Percentiles rank a stretch among this genome's conserved stretches.
Evolutionary conservation across 1,139 yeast genomes (phyloP).

Genomic region (Magnusiomyces ingens): DNA sequence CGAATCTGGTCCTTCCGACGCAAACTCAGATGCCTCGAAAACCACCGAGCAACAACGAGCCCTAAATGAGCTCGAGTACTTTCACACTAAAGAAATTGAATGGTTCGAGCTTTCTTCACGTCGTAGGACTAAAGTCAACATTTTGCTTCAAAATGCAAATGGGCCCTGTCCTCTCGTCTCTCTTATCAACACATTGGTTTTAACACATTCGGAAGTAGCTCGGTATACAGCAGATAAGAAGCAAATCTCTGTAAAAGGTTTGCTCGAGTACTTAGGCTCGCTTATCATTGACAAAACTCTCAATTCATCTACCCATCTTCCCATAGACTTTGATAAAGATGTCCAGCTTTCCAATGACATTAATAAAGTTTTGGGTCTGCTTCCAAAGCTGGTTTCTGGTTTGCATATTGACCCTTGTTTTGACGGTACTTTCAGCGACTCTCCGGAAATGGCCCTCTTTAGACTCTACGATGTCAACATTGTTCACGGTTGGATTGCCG

Average conservation of each 20-base stretch:
- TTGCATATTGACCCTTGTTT: constrained; percentile 67
- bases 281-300: constrained; percentile 32
- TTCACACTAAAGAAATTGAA: constrained; percentile 9
- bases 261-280: constrained; percentile 31
- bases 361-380: constrained; percentile 39
- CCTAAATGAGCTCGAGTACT: constrained; percentile 3
- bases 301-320: not conserved
- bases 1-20: too few relatives aligned
- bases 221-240: constrained; percentile 22
- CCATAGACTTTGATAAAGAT: not conserved
- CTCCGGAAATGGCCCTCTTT: constrained; percentile 41
- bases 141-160: constrained; percentile 71
- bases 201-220: constrained; percentile 24
- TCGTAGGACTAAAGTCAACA: constrained; percentile 23
- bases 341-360: constrained; percentile 23
- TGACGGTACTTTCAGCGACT: constrained; percentile 53
- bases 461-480: constrained; percentile 41
- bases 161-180: constrained; percentile 94
- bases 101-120: constrained; percentile 7
- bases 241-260: constrained; percentile 23
- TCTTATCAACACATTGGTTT: constrained; percentile 55
- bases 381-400: constrained; percentile 69
- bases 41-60: too few relatives aligned
- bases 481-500: constrained; percentile 47
- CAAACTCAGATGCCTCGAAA: too few relatives aligned